These are phyloP conservation scores for Baudoinia panamericana DNA, from an alignment of 495 filamentous ascomycete species.

Conservation along the genomic window DNA sequence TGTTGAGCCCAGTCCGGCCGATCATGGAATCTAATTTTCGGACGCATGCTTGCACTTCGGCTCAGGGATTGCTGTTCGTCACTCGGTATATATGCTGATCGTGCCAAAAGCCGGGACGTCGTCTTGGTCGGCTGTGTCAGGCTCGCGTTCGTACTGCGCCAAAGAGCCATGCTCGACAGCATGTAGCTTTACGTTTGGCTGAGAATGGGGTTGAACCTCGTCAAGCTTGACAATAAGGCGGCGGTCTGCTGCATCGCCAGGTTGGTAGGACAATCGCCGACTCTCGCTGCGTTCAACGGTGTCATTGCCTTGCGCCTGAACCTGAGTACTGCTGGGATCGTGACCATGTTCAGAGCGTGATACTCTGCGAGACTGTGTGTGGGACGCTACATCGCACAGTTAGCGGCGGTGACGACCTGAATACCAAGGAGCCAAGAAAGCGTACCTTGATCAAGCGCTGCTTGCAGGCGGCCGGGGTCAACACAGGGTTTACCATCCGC, in stretches of 20 bases:
- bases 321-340: not conserved
- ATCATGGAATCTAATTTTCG: not conserved
- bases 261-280: not conserved
- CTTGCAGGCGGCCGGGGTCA: slow-evolving; percentile 2
- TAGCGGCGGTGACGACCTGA: too few relatives aligned
- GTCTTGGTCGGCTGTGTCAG: too few relatives aligned
- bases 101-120: not conserved
- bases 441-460: slow-evolving; percentile 1
- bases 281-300: not conserved
- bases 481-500: slow-evolving; percentile 1
- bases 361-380: too few relatives aligned
- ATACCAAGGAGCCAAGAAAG: too few relatives aligned
- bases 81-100: not conserved
- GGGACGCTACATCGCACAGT: too few relatives aligned
- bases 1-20: slow-evolving; percentile 7
- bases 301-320: not conserved
- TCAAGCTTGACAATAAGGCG: not conserved
- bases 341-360: not conserved
- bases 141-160: not conserved
- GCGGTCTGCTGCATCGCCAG: slow-evolving; percentile 2
- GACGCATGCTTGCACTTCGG: not conserved
- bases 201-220: not conserved
- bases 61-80: not conserved
- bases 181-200: not conserved
- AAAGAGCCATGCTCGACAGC: not conserved